Base-by-base conservation (phyloP, 2,329 filamentous ascomycete genomes). In the Nothophaeocryptopus gaeumannii region DNA sequence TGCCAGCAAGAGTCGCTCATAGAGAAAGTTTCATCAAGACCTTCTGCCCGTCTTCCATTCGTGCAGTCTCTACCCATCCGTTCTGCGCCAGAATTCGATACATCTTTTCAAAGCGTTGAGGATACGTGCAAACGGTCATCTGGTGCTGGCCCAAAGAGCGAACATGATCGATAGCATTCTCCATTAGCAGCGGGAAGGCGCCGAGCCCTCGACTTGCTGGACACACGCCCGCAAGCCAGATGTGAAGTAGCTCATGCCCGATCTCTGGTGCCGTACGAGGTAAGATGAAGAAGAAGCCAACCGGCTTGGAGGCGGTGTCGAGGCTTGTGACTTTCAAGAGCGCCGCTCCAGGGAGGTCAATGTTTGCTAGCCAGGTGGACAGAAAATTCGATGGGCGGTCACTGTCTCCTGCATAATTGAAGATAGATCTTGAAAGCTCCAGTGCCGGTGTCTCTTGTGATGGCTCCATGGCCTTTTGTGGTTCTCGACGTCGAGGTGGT, bases 141-240 rank as follows among this genome's bases (percentile, higher is more conserved):
- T 41, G 29, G 7, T 32, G 20, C 11, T 41, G 15, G 13, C 12
- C 14, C 14, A 31, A 11, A 20, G 12, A 29, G 8, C 15, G 40
- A 44, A 36, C 47, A 44, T 30, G 40, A 12, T 50, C 13, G 2
- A 44, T n/a, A 5, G 34, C 33, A 8, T 45, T 29, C 20, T 39
- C 29, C 42, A 41, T 46, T 2, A 51, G 33, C n/a, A 41, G 10
- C 14, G 42, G 30, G 34, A 51, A 51, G 10, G 46, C 33, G n/a
- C 47, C 40, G 3, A 29, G 13, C 2, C 47, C 47, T 33, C 47
- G 34, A 35, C 47, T 50, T 11, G 20, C 29, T 14, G 47, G 35
- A 39, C 34, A 39, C 11, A 50, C 47, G 26, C 13, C 47, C 16
- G 47, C 47, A 14, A 50, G 34, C 47, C 47, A 50, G 11, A 50